Evolutionary conservation across 2,329 filamentous ascomycete species (phyloP).

Genomic region (Amauroascus niger): DNA sequence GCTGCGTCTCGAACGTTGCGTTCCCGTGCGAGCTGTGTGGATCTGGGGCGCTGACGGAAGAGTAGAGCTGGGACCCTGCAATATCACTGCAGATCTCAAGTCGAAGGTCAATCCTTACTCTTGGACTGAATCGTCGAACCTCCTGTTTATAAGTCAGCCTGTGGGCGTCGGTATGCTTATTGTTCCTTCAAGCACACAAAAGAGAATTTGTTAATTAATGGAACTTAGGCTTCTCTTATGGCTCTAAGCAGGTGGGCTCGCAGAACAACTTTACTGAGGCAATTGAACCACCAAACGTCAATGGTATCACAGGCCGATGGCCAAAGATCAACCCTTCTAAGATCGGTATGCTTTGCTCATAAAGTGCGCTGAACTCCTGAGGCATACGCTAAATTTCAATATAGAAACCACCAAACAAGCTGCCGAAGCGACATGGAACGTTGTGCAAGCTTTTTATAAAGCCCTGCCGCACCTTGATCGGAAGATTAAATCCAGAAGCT

Average conservation of each 20-base stretch:
- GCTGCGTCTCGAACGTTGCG: background rate
- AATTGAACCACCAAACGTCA: slow-evolving; percentile 38
- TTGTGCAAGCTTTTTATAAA: slow-evolving; percentile 47
- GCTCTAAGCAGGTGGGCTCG: slow-evolving; percentile 31
- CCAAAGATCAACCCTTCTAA: slow-evolving; percentile 42
- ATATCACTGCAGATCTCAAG: slow-evolving; percentile 37
- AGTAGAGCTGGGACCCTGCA: slow-evolving; percentile 36
- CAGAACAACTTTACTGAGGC: slow-evolving; percentile 37
- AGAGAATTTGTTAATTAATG: background rate
- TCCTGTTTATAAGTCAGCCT: slow-evolving; percentile 54
- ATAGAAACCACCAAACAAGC: slow-evolving; percentile 48
- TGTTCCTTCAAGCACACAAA: background rate
- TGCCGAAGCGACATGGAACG: slow-evolving; percentile 47
- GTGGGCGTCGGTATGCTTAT: slow-evolving; percentile 44
- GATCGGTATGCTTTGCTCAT: slow-evolving; percentile 27
- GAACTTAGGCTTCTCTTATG: slow-evolving; percentile 28
- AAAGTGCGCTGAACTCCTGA: background rate
- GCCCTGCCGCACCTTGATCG: slow-evolving; percentile 42
- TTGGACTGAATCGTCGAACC: slow-evolving; percentile 51
- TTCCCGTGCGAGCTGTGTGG: background rate
- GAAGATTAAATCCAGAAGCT: slow-evolving; percentile 43
- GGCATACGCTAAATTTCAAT: background rate
- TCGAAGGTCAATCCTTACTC: slow-evolving; percentile 48
- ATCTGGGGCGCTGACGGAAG: slow-evolving; percentile 14
- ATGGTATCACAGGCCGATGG: slow-evolving; percentile 39